Evolutionary conservation across 148 eudicot genomes (phyloP).

Genomic region (Chenopodium suecicum): DNA sequence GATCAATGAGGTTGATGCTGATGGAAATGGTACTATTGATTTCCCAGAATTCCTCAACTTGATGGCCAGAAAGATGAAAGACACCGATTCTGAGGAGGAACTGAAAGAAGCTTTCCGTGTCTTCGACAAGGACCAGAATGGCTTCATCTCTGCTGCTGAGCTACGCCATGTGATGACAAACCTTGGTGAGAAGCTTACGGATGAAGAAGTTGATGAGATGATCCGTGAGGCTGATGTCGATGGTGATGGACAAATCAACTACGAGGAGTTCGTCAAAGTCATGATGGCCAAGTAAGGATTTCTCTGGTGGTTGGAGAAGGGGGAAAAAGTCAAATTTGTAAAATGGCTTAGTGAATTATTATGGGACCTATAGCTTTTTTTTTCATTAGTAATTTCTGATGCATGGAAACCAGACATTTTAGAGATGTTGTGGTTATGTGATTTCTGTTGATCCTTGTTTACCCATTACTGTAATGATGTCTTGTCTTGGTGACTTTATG

Average conservation of each 20-base stretch:
- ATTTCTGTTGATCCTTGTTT: conserved; percentile 21
- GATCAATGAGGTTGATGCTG: conserved; percentile 75
- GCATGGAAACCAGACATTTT: conserved; percentile 27
- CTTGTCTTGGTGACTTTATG: conserved; percentile 1
- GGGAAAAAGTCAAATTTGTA: conserved; percentile 3
- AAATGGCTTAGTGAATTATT: conserved; percentile 30
- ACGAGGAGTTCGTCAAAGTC: conserved; percentile 76
- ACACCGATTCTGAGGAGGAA: conserved; percentile 81
- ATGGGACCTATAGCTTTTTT: conserved; percentile 21
- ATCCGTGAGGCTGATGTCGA: conserved; percentile 79
- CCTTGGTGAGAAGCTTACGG: conserved; percentile 78
- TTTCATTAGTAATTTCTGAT: conserved; percentile 10
- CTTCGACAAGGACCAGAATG: conserved; percentile 81
- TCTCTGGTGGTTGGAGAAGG: not conserved
- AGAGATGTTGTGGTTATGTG: conserved; percentile 18
- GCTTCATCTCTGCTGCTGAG: conserved; percentile 84
- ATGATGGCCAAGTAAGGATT: conserved; percentile 63
- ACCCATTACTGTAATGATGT: conserved; percentile 14
- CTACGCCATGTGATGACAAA: conserved; percentile 88
- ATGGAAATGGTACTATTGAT: conserved; percentile 72
- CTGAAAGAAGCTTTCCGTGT: conserved; percentile 82
- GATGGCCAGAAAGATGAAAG: conserved; percentile 85
- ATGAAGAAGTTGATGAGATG: conserved; percentile 87
- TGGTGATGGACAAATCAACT: conserved; percentile 81
- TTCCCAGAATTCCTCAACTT: conserved; percentile 78